Evolutionary conservation across 352 stramenopile species (phyloP).

Genomic region (Globisporangium splendens): DNA sequence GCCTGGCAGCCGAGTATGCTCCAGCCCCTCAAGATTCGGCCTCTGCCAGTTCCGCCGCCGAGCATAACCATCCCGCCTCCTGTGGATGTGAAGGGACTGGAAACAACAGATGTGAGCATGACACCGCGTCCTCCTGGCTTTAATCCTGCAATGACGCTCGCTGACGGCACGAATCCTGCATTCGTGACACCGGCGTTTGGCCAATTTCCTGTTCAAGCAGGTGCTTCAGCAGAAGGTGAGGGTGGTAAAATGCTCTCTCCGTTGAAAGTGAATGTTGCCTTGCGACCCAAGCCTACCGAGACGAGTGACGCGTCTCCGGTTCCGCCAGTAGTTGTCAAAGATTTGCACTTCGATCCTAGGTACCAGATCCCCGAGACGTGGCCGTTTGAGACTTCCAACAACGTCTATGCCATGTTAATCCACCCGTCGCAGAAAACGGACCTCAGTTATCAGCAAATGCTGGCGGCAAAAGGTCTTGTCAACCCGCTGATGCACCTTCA

Average conservation of each 20-base stretch:
- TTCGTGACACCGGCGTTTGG: too few species aligned
- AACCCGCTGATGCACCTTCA: constrained; percentile 4
- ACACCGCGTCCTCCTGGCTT: neutral
- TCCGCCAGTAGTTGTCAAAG: neutral
- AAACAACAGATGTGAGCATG: constrained; percentile 4
- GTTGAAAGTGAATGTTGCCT: constrained; percentile 1
- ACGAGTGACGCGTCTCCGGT: constrained; percentile 1
- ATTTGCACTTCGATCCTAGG: constrained; percentile 5
- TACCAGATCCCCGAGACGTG: constrained; percentile 3
- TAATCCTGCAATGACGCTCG: too few species aligned
- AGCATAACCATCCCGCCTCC: constrained; percentile 1
- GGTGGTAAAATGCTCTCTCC: neutral
- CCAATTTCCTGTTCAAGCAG: neutral
- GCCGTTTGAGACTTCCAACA: constrained; percentile 7
- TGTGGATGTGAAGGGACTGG: too few species aligned
- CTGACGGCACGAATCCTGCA: too few species aligned
- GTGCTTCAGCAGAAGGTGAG: neutral
- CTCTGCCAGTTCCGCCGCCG: neutral
- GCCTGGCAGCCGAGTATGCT: too few species aligned
- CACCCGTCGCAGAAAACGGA: constrained; percentile 10
- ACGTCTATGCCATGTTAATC: constrained; percentile 10
- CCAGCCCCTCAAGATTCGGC: constrained; percentile 1
- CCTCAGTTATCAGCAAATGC: constrained; percentile 9
- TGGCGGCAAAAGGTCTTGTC: neutral
- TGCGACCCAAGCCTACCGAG: neutral